These are phyloP conservation scores for Myxozyma monticola DNA, from an alignment of 805 yeast species.

Conservation along the genomic window DNA sequence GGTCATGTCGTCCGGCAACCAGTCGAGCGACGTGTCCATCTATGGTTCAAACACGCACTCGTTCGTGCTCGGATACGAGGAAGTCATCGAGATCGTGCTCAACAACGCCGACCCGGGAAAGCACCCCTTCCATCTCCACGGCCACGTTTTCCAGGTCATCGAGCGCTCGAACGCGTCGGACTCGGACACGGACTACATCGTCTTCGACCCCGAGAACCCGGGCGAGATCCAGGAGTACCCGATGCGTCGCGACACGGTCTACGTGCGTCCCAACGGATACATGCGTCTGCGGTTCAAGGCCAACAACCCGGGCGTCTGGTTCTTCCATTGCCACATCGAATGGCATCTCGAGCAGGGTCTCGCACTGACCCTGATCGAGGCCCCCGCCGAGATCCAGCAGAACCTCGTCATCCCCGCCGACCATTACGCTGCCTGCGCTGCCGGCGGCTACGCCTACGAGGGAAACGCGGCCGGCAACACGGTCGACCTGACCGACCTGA, in stretches of 20 bases:
- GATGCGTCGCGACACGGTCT: constrained; percentile 77
- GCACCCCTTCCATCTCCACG: constrained; percentile 98
- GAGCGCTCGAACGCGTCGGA: constrained; percentile 65
- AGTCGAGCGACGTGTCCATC: constrained; percentile 56
- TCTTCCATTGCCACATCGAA: constrained; percentile 98
- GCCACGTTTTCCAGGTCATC: constrained; percentile 82
- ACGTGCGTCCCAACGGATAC: constrained; percentile 80
- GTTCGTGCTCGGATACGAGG: constrained; percentile 64
- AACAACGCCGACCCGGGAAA: constrained; percentile 88
- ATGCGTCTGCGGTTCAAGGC: constrained; percentile 85
- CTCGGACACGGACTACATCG: constrained; percentile 53
- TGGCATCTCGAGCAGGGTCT: constrained; percentile 98
- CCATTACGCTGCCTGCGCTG: constrained; percentile 58
- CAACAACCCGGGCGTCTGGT: constrained; percentile 97
- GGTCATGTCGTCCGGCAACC: constrained; percentile 53
- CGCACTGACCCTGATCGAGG: constrained; percentile 78
- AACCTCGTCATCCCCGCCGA: constrained; percentile 61
- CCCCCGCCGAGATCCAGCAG: constrained; percentile 62
- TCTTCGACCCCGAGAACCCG: constrained; percentile 55
- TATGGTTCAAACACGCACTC: constrained; percentile 83
- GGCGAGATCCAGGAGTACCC: constrained; percentile 69
- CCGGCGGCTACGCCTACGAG: constrained; percentile 49
- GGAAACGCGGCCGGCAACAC: constrained; percentile 93
- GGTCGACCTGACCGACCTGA: constrained; percentile 59
- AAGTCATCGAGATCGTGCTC: constrained; percentile 73